Evolutionary conservation across 306 rosid species (phyloP).

Genomic region (Cucumis melo): DNA sequence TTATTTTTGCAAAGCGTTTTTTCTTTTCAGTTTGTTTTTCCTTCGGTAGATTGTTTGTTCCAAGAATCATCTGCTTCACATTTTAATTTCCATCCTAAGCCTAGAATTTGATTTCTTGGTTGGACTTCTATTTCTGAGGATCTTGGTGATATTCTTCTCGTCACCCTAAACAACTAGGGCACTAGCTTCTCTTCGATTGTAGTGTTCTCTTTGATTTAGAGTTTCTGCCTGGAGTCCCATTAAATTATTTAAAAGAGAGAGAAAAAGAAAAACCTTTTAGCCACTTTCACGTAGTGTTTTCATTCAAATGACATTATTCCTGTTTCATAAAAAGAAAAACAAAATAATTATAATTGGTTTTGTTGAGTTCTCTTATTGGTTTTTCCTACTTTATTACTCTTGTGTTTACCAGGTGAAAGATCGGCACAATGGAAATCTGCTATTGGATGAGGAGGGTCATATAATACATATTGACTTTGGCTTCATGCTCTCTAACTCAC

Average conservation of each 20-base stretch:
- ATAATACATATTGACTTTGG: constrained; percentile 98
- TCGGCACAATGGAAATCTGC: constrained; percentile 92
- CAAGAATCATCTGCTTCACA: background rate
- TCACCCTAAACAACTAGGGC: background rate
- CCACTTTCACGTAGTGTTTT: background rate
- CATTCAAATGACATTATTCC: background rate
- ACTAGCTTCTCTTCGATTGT: background rate
- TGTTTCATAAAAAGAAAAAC: constrained; percentile 6
- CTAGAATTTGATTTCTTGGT: background rate
- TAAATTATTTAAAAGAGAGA: no score
- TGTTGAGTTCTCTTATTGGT: background rate
- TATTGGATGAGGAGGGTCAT: constrained; percentile 97
- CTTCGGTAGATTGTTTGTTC: background rate
- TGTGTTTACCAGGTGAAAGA: constrained; percentile 54
- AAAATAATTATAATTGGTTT: background rate
- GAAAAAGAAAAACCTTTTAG: background rate
- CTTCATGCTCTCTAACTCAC: constrained; percentile 97
- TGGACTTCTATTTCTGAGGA: background rate
- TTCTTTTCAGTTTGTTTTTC: background rate
- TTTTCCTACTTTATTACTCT: background rate
- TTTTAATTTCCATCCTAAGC: background rate
- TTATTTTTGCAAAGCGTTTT: background rate
- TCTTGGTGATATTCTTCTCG: background rate
- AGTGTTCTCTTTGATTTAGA: background rate
- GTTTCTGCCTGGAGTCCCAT: background rate